Base-by-base conservation (phyloP, 192 early-diverging fungal species). In the Neocallimastix lanati region DNA sequence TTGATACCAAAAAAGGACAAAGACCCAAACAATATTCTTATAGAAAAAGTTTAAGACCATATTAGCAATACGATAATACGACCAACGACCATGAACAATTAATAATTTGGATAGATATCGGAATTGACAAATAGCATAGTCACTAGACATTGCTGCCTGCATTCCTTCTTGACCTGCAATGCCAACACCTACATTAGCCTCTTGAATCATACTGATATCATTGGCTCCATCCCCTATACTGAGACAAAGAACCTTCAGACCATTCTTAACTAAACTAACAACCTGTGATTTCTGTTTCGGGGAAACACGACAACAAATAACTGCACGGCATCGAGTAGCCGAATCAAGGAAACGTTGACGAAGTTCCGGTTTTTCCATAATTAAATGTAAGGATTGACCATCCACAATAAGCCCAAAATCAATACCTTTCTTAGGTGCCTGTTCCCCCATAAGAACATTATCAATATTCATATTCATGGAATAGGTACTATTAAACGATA, bases 201-300 rank as follows among this genome's bases (percentile, higher is more conserved):
- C 95, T 85, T 99, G 97, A 81, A 99, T 99, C 97, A 99, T 99
- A 36, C 90, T 90, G 21, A 99, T 96, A 83, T 99, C 97, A 83
- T 99, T 99, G 16, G 95, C 97, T 29, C 96, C 93, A 86, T 99
- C 97, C 29, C 97, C 97, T 58, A 99, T 95, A 7, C 96, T 93
- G 77, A 99, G 82, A 18, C 93, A 94, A 90, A 97, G 90, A 11
- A 92, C 93, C 76, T 93, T 91, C 28, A 95, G 86, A 25, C 92
- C 89, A 28, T 89, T 83, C 80, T 95, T 95, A 76, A 97, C 95
- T 81, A 97, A 82, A 25, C 86, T 86, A n/a, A 99, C 97, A 2
- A 99, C 94, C 83, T 95, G 85, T 13, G 96, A 95, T 88, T 99
- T 99, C 84, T 99, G 97, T 50, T 95, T 85, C 13, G 97, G 97